Evolutionary conservation across 305 asterid species (phyloP), one percentile per base, ranked within the genome.

Genomic region (Striga hermonthica): DNA sequence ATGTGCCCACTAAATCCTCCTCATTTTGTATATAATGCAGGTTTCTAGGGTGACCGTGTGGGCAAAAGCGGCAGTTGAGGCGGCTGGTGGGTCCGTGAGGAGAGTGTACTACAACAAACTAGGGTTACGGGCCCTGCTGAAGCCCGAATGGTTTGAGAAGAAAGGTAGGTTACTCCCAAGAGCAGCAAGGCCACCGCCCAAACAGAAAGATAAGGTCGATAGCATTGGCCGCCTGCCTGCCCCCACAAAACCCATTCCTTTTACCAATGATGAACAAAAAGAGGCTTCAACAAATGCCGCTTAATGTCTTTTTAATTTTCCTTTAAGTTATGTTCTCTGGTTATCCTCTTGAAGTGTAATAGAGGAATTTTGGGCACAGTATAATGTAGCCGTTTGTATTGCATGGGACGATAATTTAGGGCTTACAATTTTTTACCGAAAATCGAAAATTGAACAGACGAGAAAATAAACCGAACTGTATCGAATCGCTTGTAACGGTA

Each of bases 161-260:
- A 93, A 90, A 81, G 97, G 99, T 43, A 84, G 97, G 69, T 75
- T 93, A 63, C 90, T 93, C 58, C 99, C 99, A 0, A 88, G 60
- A 72, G 77, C 99, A 41, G 97, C 99, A 45, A 83, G 95, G 77
- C 99, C 99, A 67, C 96, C 99, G 9, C 97, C 99, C 0, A 93
- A 90, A 68, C 86, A 78, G 74, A 75, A 52, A 41, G 95, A 93
- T 50, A 90, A 86, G 74, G 99, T 90, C 3, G 95, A 93, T 74
- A 84, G 97, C 62, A 81, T 88, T 1, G 99, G 99, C 43, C 90
- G 97, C 49, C 74, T 93, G 52, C 97, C 97, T 57, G 97, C 96
- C 57, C 97, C 97, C 16, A 86, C 86, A 22, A 93, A 93, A 79
- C 96, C 96, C 0, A 81, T 93, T 60, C 95, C 96, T 40, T 80